Evolutionary conservation across 2,329 filamentous ascomycete species (phyloP), one percentile per base, ranked within the genome.

Genomic region (Nigrograna mackinnonii): DNA sequence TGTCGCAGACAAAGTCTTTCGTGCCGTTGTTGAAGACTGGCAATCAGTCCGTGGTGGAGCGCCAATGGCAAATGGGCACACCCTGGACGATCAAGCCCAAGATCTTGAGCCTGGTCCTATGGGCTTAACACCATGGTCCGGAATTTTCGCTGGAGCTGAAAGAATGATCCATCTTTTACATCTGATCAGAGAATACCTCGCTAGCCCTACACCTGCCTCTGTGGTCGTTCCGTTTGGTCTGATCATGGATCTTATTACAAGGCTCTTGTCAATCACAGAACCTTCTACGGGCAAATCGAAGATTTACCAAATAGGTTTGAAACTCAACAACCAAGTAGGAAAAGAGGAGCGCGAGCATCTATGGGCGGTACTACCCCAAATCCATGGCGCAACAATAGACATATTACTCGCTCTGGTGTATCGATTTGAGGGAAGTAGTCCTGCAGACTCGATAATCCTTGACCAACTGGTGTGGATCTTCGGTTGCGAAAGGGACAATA

Each of bases 281-380:
- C 66, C 80, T 52, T 42, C 76, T 56, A 53, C 69, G 36, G 51
- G 76, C 59, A 61, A 71, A 46, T 74, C 75, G 51, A 75, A 72
- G 2, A 68, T 44, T 12, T 57, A 55, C 26, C 59, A 56, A 11
- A 60, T 50, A 21, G 44, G 41, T 7, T 40, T 82, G n/a, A 80
- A 85, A 46, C 75, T 84, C 45, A 91, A 91, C 54, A 76, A 84
- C 6, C 85, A 89, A 49, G 82, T 94, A 49, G 79, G 84, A 22
- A 82, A 86, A 47, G 88, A 95, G 37, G 92, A 96, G 68, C 85
- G 86, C 47, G 89, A 95, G 39, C 82, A 85, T 33, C 76, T 96
- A 3, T 91, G 87, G 81, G 73, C 79, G 35, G 75, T 82, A 14
- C 76, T 96, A 9, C 88, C 91, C 4, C 76, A 79, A 7, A 80